Evolutionary conservation across 2,329 filamentous ascomycete genomes (phyloP), one percentile per base, ranked within the genome.

Genomic region (Zymoseptoria crescenta): DNA sequence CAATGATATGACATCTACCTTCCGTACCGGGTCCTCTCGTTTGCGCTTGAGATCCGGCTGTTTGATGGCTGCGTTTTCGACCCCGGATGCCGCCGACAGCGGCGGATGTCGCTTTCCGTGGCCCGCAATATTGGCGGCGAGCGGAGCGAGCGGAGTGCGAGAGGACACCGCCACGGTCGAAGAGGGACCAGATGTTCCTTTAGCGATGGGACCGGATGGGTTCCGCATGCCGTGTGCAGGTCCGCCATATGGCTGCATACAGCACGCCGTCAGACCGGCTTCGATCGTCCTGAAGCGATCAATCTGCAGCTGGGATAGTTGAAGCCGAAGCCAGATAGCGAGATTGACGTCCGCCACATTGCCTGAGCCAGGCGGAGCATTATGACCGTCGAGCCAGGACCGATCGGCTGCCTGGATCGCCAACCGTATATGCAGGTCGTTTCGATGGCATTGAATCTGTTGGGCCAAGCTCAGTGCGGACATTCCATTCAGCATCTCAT

Each of bases 81-180:
- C n/a, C 20, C 19, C 4, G 30, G 2, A 8, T 53, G 50, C 29
- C 56, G 51, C 9, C 56, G 45, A 24, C 24, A 24, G 54, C 57
- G 56, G 19, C 55, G 52, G 24, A 59, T 59, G 6, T 54, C 21
- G 21, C 29, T 52, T 8, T 29, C 27, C 3, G 49, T 29, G 41
- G 16, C 10, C 49, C 9, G 51, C n/a, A 6, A 45, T 29, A n/a
- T 62, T 62, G 8, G 45, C 49, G 24, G 60, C 48, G 16, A 56
- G 24, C n/a, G 57, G 30, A 29, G 30, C 56, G 21, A 59, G 41
- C 16, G 60, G 57, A 49, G 29, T 19, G 4, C 53, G 24, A 24
- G 24, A 24, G 24, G 24, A 24, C 24, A 24, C n/a, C 16, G 35
- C 35, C 10, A 16, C 35, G 13, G 10, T 45, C 35, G 35, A 13